Conservation (phyloP, 495 filamentous ascomycete species). For the Sabuloglossum arenarium region DNA sequence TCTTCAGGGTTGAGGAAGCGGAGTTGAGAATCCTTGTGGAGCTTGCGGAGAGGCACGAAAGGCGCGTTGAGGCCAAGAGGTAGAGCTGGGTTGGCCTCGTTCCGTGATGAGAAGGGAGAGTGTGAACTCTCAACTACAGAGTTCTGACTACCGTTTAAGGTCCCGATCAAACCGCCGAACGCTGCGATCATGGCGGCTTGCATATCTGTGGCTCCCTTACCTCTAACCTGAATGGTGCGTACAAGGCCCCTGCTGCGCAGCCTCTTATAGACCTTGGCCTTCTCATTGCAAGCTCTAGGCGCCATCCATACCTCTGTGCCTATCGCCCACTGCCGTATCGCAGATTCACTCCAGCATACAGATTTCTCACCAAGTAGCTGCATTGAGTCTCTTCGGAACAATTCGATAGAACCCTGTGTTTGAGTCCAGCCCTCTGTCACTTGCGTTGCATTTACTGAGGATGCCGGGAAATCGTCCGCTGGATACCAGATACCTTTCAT, state of each 20-base stretch:
- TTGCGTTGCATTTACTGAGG: slow-evolving; percentile 18
- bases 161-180: slow-evolving; percentile 31
- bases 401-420: slow-evolving; percentile 15
- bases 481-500: slow-evolving; percentile 40
- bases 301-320: slow-evolving; percentile 28
- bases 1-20: slow-evolving; percentile 42
- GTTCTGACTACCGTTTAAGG: slow-evolving; percentile 8
- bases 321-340: slow-evolving; percentile 21
- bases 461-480: slow-evolving; percentile 23
- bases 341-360: slow-evolving; percentile 18
- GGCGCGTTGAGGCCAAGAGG: slow-evolving; percentile 22
- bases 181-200: slow-evolving; percentile 32
- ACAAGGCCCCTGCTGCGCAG: slow-evolving; percentile 46
- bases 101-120: not conserved
- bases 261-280: slow-evolving; percentile 33
- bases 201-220: slow-evolving; percentile 37
- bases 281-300: slow-evolving; percentile 33
- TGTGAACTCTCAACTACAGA: not conserved
- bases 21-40: slow-evolving; percentile 43
- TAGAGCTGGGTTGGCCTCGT: slow-evolving; percentile 2
- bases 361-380: not conserved
- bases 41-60: slow-evolving; percentile 49
- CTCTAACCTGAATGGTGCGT: slow-evolving; percentile 31
- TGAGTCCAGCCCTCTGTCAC: slow-evolving; percentile 35
- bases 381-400: not conserved